Evolutionary conservation across 2,329 filamentous ascomycete genomes (phyloP).

Genomic region (Aspergillus felis): DNA sequence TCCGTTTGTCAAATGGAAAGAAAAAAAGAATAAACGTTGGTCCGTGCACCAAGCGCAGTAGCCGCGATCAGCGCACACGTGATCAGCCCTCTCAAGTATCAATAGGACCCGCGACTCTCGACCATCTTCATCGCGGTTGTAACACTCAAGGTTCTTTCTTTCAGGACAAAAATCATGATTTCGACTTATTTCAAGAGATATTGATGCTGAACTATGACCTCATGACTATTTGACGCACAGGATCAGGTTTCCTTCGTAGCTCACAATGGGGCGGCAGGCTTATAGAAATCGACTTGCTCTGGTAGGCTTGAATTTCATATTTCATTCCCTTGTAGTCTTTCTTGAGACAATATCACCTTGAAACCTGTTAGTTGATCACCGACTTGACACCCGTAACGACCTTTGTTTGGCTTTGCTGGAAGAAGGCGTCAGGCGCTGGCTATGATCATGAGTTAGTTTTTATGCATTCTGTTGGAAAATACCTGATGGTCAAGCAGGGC

Average conservation of each 20-base stretch:
- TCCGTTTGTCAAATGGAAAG: slow-evolving; percentile 20
- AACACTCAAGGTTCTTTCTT: background rate
- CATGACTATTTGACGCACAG: background rate
- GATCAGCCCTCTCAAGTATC: slow-evolving; percentile 1
- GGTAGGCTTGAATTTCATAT: slow-evolving; percentile 32
- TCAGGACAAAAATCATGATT: background rate
- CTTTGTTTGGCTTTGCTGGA: background rate
- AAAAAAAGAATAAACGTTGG: slow-evolving; percentile 27
- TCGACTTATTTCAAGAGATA: slow-evolving; percentile 1
- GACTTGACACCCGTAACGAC: background rate
- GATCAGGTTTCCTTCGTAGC: background rate
- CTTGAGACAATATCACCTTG: background rate
- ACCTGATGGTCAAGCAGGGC: slow-evolving; percentile 33
- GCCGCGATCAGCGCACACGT: slow-evolving; percentile 16
- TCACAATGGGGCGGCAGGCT: slow-evolving; percentile 42
- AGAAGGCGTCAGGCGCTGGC: background rate
- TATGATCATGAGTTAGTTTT: background rate
- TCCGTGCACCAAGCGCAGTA: slow-evolving; percentile 22
- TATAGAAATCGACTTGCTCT: slow-evolving; percentile 44
- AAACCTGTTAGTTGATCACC: background rate
- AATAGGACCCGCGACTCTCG: background rate
- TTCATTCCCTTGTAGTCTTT: background rate
- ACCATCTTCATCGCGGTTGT: slow-evolving; percentile 2
- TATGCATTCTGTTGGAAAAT: background rate
- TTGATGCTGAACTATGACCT: background rate